Conservation (phyloP, 2,329 filamentous ascomycete species). For the Trichoderma sp. region DNA sequence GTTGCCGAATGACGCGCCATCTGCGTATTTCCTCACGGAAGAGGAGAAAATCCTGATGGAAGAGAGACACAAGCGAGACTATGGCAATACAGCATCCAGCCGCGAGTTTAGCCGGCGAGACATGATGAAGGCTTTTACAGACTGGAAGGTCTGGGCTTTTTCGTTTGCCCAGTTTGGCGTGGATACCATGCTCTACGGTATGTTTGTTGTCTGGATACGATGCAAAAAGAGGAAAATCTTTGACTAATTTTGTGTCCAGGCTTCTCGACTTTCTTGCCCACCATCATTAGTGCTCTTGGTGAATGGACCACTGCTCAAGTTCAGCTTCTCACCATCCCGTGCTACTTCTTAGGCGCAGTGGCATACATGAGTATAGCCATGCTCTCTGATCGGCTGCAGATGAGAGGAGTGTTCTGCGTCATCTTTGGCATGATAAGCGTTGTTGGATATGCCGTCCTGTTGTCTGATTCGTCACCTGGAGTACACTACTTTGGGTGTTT, state of each 20-base stretch:
- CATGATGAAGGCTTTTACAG: constrained; percentile 63
- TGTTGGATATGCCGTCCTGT: constrained; percentile 66
- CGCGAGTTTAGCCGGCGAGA: constrained; percentile 55
- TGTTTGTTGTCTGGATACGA: neutral
- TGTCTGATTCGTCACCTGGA: constrained; percentile 57
- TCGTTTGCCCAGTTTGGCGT: constrained; percentile 68
- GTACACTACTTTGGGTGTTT: constrained; percentile 75
- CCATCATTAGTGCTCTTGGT: constrained; percentile 71
- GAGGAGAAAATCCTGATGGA: constrained; percentile 66
- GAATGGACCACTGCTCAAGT: constrained; percentile 62
- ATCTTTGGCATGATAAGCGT: constrained; percentile 62
- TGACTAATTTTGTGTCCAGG: constrained; percentile 39
- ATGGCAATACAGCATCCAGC: constrained; percentile 48
- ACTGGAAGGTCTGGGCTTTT: constrained; percentile 76
- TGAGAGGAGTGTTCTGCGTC: constrained; percentile 62
- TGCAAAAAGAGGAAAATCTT: rapidly evolving
- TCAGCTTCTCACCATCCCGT: constrained; percentile 75
- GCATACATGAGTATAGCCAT: constrained; percentile 65
- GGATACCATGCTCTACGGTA: constrained; percentile 71
- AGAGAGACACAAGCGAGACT: constrained; percentile 38
- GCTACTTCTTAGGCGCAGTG: constrained; percentile 69
- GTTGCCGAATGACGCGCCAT: constrained; percentile 42
- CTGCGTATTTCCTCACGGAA: constrained; percentile 58
- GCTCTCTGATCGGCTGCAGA: constrained; percentile 66
- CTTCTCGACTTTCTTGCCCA: constrained; percentile 74